Conservation (phyloP, 352 stramenopile species). For the Globisporangium paddicum region DNA sequence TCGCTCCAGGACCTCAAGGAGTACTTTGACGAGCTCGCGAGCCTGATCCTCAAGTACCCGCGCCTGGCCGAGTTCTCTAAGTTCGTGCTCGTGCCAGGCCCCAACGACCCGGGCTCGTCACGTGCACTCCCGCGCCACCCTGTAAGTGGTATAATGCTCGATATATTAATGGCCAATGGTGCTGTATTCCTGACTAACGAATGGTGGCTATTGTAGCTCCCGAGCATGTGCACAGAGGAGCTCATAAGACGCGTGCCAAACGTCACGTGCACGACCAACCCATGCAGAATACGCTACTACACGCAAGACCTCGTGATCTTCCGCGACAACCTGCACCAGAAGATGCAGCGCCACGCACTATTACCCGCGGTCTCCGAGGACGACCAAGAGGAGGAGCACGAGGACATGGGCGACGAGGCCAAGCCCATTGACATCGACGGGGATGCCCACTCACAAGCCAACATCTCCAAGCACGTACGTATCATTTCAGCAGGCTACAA, state of each 20-base stretch:
- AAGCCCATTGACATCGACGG: constrained; percentile 12
- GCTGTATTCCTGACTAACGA: neutral
- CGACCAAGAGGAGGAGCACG: constrained; percentile 18
- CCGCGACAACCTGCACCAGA: constrained; percentile 88
- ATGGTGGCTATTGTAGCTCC: constrained; percentile 32
- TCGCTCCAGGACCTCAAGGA: constrained; percentile 80
- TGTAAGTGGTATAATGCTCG: constrained; percentile 39
- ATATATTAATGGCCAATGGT: neutral
- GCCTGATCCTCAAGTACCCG: constrained; percentile 86
- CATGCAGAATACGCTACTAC: constrained; percentile 91
- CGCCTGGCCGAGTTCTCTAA: constrained; percentile 74
- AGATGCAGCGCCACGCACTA: constrained; percentile 87
- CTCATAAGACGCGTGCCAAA: constrained; percentile 65
- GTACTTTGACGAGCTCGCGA: constrained; percentile 87
- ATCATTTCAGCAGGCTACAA: too few species aligned
- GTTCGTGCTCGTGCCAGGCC: constrained; percentile 92
- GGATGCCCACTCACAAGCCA: constrained; percentile 25
- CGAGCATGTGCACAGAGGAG: constrained; percentile 66
- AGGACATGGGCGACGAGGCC: constrained; percentile 5
- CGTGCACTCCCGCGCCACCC: constrained; percentile 78
- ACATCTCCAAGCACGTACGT: constrained; percentile 80
- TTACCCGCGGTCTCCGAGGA: constrained; percentile 41
- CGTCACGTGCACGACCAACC: constrained; percentile 87
- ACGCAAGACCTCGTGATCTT: constrained; percentile 93
- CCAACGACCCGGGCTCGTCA: constrained; percentile 86